Evolutionary conservation across 768 basidiomycete species (phyloP).

Genomic region (Lentinula raphanica): DNA sequence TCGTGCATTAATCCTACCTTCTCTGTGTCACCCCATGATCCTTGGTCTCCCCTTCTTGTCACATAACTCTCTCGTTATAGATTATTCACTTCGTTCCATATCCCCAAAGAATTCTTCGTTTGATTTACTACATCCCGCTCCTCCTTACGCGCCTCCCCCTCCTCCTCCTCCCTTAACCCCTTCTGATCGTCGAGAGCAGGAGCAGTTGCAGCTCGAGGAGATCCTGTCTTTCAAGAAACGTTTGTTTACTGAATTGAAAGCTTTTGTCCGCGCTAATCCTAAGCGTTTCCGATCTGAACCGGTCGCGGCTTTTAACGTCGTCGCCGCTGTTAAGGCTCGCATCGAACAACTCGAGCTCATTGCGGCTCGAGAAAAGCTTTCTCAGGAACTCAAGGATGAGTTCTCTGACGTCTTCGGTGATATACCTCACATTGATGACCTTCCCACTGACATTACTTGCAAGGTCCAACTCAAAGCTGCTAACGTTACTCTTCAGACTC

Average conservation of each 20-base stretch:
- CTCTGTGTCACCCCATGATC: constrained; percentile 17
- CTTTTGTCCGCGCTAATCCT: too few relatives aligned
- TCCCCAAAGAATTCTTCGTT: constrained; percentile 10
- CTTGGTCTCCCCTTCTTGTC: constrained; percentile 29
- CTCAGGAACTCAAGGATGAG: too few relatives aligned
- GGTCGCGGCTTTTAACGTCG: too few relatives aligned
- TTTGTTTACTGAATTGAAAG: background rate
- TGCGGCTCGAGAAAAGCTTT: too few relatives aligned
- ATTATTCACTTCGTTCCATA: constrained; percentile 15
- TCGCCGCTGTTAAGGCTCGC: too few relatives aligned
- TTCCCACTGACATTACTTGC: constrained; percentile 8
- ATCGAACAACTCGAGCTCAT: too few relatives aligned
- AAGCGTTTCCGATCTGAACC: too few relatives aligned
- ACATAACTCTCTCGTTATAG: constrained; percentile 28
- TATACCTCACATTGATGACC: background rate
- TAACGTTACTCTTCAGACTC: constrained; percentile 9
- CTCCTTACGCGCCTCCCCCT: background rate
- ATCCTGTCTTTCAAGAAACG: too few relatives aligned
- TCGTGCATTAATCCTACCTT: background rate
- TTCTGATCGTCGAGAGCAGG: background rate
- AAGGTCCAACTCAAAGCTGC: constrained; percentile 18
- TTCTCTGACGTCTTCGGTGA: too few relatives aligned
- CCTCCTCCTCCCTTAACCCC: background rate
- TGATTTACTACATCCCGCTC: constrained; percentile 8
- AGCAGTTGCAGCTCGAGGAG: too few relatives aligned